Evolutionary conservation across 2,329 filamentous ascomycete species (phyloP).

Genomic region (Cadophora gregata): DNA sequence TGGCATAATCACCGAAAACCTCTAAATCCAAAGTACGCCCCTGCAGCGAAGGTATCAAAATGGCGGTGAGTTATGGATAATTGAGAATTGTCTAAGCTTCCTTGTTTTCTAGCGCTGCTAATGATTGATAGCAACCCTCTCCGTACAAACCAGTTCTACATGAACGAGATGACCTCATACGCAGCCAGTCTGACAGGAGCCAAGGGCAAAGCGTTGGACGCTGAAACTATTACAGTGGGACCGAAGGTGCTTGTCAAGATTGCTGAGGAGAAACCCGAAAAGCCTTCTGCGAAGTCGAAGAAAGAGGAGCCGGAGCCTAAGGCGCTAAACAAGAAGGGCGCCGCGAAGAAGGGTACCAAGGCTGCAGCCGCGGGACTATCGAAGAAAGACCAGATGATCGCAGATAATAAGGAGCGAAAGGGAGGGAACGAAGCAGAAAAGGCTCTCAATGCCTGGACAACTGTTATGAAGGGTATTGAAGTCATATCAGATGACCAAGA

Average conservation of each 20-base stretch:
- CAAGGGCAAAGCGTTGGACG: slow-evolving; percentile 65
- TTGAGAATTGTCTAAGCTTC: not conserved
- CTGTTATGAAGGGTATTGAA: slow-evolving; percentile 42
- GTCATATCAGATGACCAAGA: slow-evolving; percentile 40
- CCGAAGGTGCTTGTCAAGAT: slow-evolving; percentile 40
- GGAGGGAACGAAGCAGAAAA: slow-evolving; percentile 42
- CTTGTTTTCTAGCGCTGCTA: not conserved
- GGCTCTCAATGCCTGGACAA: slow-evolving; percentile 42
- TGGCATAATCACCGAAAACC: slow-evolving; percentile 67
- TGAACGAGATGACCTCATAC: slow-evolving; percentile 71
- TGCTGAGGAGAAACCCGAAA: slow-evolving; percentile 39
- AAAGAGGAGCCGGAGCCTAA: slow-evolving; percentile 35
- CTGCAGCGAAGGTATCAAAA: slow-evolving; percentile 50
- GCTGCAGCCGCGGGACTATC: slow-evolving; percentile 49
- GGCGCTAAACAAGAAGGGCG: slow-evolving; percentile 21
- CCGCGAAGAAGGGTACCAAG: slow-evolving; percentile 42
- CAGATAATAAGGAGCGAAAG: slow-evolving; percentile 42
- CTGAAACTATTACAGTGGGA: slow-evolving; percentile 65
- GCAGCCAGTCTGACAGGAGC: slow-evolving; percentile 72
- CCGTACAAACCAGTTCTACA: slow-evolving; percentile 61
- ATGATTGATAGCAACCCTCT: slow-evolving; percentile 40
- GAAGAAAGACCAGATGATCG: slow-evolving; percentile 45
- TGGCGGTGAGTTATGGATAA: slow-evolving; percentile 39
- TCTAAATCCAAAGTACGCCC: slow-evolving; percentile 50
- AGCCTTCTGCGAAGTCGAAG: slow-evolving; percentile 33